These are phyloP conservation scores for Teratosphaeria pseudoeucalypti DNA, from an alignment of 2,329 filamentous ascomycete species.

Conservation along the genomic window DNA sequence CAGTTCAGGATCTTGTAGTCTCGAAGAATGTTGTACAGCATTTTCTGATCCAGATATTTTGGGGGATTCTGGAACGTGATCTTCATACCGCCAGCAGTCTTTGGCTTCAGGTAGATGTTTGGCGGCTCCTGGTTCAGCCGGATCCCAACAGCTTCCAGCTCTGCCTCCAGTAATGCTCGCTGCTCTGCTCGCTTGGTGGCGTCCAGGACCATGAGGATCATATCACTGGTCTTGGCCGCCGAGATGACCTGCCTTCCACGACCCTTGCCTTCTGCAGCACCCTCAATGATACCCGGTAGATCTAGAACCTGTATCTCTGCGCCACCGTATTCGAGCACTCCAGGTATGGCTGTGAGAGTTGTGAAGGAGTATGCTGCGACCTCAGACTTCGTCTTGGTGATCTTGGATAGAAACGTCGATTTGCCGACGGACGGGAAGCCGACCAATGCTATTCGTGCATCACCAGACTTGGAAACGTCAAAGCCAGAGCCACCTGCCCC, in stretches of 20 bases:
- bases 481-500: constrained; percentile 74
- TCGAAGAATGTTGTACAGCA: constrained; percentile 92
- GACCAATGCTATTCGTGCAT: constrained; percentile 91
- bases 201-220: constrained; percentile 94
- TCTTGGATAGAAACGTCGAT: constrained; percentile 96
- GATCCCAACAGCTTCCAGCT: constrained; percentile 91
- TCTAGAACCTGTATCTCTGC: constrained; percentile 97
- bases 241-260: constrained; percentile 93
- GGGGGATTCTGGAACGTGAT: constrained; percentile 88
- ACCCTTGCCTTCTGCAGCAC: constrained; percentile 89
- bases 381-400: constrained; percentile 95
- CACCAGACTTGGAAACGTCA: constrained; percentile 83
- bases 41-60: constrained; percentile 90
- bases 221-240: constrained; percentile 93
- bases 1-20: constrained; percentile 99
- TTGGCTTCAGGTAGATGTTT: constrained; percentile 95
- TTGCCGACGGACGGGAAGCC: constrained; percentile 99
- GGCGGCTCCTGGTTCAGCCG: constrained; percentile 83
- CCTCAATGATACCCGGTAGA: constrained; percentile 96
- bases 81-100: constrained; percentile 97
- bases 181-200: constrained; percentile 96
- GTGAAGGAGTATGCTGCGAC: constrained; percentile 96
- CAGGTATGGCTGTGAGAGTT: constrained; percentile 91
- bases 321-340: constrained; percentile 92
- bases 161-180: constrained; percentile 75